phyloP scores from a whole-genome alignment of 208 protist species.

The Acanthamoeba royreba region DNA sequence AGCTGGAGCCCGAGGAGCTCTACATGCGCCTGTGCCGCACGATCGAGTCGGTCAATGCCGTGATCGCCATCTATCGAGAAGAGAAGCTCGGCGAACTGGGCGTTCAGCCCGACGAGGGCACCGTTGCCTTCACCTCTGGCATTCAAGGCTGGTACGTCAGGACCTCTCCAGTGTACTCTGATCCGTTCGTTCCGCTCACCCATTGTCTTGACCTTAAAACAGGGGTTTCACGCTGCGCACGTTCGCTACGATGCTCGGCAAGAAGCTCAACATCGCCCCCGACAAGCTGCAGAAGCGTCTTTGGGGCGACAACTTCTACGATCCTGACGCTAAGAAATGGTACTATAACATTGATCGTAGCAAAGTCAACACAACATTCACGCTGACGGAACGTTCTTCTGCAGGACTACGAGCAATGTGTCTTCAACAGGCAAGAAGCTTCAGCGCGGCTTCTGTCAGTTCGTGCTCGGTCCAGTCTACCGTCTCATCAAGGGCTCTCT shows the following conservation, averaged over 20 bases:
- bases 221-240: conserved; percentile 95
- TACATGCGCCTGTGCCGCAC: conserved; percentile 85
- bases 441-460: conserved; percentile 94
- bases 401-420: background rate
- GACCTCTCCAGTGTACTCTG: background rate
- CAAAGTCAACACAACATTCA: background rate
- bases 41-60: conserved; percentile 92
- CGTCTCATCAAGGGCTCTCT: conserved; percentile 93
- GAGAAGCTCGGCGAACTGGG: conserved; percentile 89
- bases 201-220: background rate
- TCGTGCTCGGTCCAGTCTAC: conserved; percentile 97
- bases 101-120: conserved; percentile 87
- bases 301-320: conserved; percentile 98
- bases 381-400: background rate
- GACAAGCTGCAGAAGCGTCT: conserved; percentile 89
- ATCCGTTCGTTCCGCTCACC: background rate
- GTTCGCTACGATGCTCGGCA: conserved; percentile 91
- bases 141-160: conserved; percentile 91
- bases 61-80: conserved; percentile 97
- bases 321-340: conserved; percentile 91
- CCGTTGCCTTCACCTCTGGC: conserved; percentile 97
- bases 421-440: conserved; percentile 65
- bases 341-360: conserved; percentile 51
- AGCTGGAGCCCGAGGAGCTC: conserved; percentile 81
- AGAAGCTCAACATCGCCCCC: conserved; percentile 88